Conservation (phyloP, 257 asterid species). For the Rubia yunnanensis region DNA sequence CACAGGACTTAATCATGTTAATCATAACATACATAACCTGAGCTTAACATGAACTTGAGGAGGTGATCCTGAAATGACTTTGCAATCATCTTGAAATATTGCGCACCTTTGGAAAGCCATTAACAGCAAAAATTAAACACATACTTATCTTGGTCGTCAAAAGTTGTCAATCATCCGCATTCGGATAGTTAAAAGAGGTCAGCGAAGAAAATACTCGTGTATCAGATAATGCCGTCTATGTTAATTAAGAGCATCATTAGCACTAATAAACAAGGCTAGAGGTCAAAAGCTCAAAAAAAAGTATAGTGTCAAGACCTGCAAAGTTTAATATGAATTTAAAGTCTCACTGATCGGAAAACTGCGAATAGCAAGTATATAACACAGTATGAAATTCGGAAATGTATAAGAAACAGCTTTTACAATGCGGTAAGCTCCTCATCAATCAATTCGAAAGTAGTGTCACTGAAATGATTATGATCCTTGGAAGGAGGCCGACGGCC, state of each 20-base stretch:
- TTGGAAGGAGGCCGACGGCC: conserved; percentile 55
- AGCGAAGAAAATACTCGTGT: not conserved
- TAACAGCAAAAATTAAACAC: not conserved
- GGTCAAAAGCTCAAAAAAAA: not conserved
- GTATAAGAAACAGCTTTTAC: conserved; percentile 20
- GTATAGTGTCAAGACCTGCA: not conserved
- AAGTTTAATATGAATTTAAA: not conserved
- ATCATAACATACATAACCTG: conserved; percentile 47
- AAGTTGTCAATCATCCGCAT: not conserved
- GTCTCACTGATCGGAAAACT: not conserved
- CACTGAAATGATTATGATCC: conserved; percentile 49
- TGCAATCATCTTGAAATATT: conserved; percentile 89
- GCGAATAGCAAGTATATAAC: not conserved
- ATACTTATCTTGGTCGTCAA: not conserved
- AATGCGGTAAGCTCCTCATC: conserved; percentile 83
- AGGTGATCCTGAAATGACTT: conserved; percentile 57
- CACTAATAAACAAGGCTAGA: not conserved
- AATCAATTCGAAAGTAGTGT: conserved; percentile 48
- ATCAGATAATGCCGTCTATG: not conserved
- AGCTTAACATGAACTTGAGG: conserved; percentile 62
- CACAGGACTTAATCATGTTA: not conserved
- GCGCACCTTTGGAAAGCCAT: conserved; percentile 57
- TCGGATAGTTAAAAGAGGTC: not conserved
- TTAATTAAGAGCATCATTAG: not conserved
- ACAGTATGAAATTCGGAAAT: not conserved